A percentile compares a stretch with the other conserved stretches of the same genome.
phyloP scores from a whole-genome alignment of 768 basidiomycete species.

The Lactifluus piperatus region DNA sequence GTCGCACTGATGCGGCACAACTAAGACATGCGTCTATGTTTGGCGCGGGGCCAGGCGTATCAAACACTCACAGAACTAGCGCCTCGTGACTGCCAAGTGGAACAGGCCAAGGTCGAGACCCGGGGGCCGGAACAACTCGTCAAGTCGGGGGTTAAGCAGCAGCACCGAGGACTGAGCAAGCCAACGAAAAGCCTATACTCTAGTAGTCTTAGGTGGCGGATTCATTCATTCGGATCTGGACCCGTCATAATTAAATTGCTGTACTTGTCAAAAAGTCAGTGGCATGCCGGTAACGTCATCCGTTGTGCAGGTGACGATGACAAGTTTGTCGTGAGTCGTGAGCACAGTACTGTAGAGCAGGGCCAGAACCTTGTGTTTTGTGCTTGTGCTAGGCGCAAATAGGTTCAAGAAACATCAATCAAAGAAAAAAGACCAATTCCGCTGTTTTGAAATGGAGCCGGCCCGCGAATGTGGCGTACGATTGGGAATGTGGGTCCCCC shows the following conservation, averaged over 20 bases:
- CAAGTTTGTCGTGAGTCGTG: background rate
- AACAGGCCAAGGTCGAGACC: background rate
- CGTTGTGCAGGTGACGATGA: background rate
- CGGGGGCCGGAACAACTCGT: background rate
- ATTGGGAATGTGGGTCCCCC: background rate
- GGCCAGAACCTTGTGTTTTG: background rate
- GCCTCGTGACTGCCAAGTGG: background rate
- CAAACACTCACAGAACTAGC: background rate
- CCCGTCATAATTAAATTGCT: background rate
- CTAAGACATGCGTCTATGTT: background rate
- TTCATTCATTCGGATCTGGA: background rate
- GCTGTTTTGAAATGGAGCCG: background rate
- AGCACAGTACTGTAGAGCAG: background rate
- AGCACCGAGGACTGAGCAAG: background rate
- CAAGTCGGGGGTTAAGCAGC: background rate
- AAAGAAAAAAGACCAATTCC: too few species aligned
- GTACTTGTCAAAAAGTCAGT: background rate
- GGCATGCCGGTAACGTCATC: background rate
- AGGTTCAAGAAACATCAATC: background rate
- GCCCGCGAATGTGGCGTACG: background rate
- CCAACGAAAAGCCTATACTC: background rate
- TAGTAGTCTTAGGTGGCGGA: background rate
- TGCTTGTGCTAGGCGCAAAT: background rate
- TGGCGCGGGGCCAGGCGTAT: background rate
- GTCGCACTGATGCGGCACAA: slow-evolving; percentile 3